Evolutionary conservation across 2,329 filamentous ascomycete species (phyloP).

Genomic region (Dothistroma pini): DNA sequence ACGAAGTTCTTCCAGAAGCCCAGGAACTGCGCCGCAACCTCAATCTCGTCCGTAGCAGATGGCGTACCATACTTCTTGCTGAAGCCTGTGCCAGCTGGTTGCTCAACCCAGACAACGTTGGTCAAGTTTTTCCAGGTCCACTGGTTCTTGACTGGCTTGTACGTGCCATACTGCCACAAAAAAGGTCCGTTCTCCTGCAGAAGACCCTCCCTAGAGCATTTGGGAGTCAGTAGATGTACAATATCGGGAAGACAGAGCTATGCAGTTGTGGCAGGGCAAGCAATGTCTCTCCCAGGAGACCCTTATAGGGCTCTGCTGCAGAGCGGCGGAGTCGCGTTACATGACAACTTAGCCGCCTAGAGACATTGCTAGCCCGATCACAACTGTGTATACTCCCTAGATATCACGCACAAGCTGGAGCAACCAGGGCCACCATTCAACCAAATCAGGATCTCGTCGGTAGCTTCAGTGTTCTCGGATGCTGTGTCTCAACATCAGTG

Average conservation of each 20-base stretch:
- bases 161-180: constrained; percentile 46
- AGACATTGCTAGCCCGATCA: too few species aligned
- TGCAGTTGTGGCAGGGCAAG: too few species aligned
- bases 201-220: constrained; percentile 38
- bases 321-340: too few species aligned
- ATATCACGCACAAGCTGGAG: constrained; percentile 30
- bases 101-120: constrained; percentile 46
- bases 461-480: constrained; percentile 36
- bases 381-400: too few species aligned
- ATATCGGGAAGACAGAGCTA: too few species aligned
- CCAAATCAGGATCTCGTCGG: constrained; percentile 42
- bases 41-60: constrained; percentile 39
- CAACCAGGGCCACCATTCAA: constrained; percentile 46
- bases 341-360: too few species aligned
- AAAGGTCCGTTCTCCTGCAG: constrained; percentile 48
- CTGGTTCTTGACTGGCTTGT: constrained; percentile 44
- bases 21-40: constrained; percentile 34
- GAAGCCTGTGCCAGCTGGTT: constrained; percentile 43
- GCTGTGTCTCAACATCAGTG: not conserved
- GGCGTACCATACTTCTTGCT: constrained; percentile 32
- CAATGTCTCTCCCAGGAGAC: too few species aligned
- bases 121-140: constrained; percentile 52
- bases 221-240: too few species aligned
- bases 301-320: too few species aligned
- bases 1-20: constrained; percentile 51